Evolutionary conservation across 257 asterid genomes (phyloP), one percentile per base, ranked within the genome.

Genomic region (Datura wrightii): DNA sequence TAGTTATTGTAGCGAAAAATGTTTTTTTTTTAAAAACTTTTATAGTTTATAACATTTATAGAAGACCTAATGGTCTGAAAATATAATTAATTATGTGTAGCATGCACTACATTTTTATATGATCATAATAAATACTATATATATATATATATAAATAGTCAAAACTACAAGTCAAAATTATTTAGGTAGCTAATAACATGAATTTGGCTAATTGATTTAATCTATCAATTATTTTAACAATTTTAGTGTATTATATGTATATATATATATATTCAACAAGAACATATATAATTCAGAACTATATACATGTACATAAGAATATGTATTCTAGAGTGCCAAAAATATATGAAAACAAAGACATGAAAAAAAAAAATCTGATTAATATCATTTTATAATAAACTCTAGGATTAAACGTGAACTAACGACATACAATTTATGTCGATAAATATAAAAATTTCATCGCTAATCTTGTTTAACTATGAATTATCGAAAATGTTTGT

Each of bases 71-170:
- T 44, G 37, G 5, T 71, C 37, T n/a, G 55, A 70, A 70, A 59
- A n/a, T n/a, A 59, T 18, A 69, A 18, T 42, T 44, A 10, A n/a
- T 5, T 44, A 44, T 42, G 54, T 70, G 8, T 16, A 42, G 16
- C 52, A 69, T 42, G 79, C 37, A 71, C 2, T 18, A 0, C 16
- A 18, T 8, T 18, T 24, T 24, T 24, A 24, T 24, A 24, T 24
- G 31, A 24, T 24, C 31, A 24, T 24, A 24, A 24, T 24, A 24
- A 0, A 24, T 24, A 24, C 31, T 24, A 24, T 24, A 24, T 24
- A n/a, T n/a, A n/a, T n/a, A n/a, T n/a, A n/a, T n/a, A 11, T 70
- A 44, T 71, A 71, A 44, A 55, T 71, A 71, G 56, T 44, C 55
- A 71, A 71, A 42, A 0, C 56, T 44, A 71, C 5, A 71, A n/a